Evolutionary conservation across 805 yeast species (phyloP), one percentile per base, ranked within the genome.

Genomic region (Kuraishia cidri): DNA sequence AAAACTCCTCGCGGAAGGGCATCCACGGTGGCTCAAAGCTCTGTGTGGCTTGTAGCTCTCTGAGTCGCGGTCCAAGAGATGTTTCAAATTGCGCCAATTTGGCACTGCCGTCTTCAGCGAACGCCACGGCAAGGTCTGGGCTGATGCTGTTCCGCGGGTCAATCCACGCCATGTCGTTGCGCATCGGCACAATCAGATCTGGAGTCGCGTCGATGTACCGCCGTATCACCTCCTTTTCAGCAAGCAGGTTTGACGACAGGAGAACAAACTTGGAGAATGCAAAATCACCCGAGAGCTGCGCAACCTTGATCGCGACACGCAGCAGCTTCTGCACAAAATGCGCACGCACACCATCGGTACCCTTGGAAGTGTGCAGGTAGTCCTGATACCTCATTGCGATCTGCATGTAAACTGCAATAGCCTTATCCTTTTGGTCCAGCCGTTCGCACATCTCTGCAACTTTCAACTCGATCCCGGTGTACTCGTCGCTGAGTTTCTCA

Each of bases 381-480:
- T 71, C 66, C 40, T 74, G 62, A 47, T 75, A 79, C 24, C 72
- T 58, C 3, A 76, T 64, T 10, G 77, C 71, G 31, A 84, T 59
- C 45, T 82, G 90, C 36, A n/a, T n/a, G n/a, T n/a, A n/a, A n/a
- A n/a, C n/a, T n/a, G n/a, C n/a, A n/a, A n/a, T n/a, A n/a, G n/a
- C n/a, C n/a, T n/a, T n/a, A n/a, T n/a, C n/a, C n/a, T n/a, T n/a
- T n/a, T n/a, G n/a, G n/a, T n/a, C n/a, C n/a, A n/a, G n/a, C n/a
- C 30, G 4, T 23, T 32, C 35, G 49, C 75, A 83, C 86, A 86
- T 80, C 47, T 87, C 95, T 8, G 81, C 94, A 23, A 85, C 62
- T 47, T 88, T 85, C 52, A 90, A 63, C 47, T 88, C 94, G 33
- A 90, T 73, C 0, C 97, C 96, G 0, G 97, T 88, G 52, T 83